Base-by-base conservation (phyloP, 1,284 basidiomycete genomes). In the Volvariella surrecta region DNA sequence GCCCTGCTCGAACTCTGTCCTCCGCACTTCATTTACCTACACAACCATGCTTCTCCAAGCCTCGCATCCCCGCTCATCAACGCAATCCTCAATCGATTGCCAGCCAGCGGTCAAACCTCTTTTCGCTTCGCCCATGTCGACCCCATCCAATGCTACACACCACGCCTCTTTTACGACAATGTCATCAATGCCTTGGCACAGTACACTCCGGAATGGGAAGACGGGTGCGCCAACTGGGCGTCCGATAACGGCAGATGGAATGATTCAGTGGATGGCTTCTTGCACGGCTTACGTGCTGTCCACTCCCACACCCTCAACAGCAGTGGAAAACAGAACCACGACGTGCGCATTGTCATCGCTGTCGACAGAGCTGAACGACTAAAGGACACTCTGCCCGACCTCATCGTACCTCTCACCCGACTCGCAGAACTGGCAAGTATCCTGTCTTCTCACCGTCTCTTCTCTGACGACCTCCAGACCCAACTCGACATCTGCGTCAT, bases 281-380 rank as follows among this genome's bases (percentile, higher is more conserved):
- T 82, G 4, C 77, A 82, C 45, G 79, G 78, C 0, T 52, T 90
- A 28, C 54, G 51, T 31, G 58, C 61, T 30, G 54, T 64, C 3
- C 51, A 61, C 42, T 46, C 43, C 2, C 47, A 56, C 47, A 32
- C 64, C 39, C 45, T 37, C 9, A 4, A 34, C 41, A 13, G 39
- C 35, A 6, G 17, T 4, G 17, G 13, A 15, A 32, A 18, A 6
- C 21, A 40, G 16, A 34, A 37, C 20, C 50, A 56, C 3, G 58
- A 57, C 16, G 52, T 58, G 42, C 61, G 66, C 50, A 64, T 88
- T 49, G 73, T 85, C 3, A 60, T 90, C 15, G 59, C 83, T 4
- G 58, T 91, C 32, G 82, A 89, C 47, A 70, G 73, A 32, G 82
- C 79, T 0, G 87, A 91, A 59, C 66, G 78, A 37, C 58, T 92